A percentile compares a stretch with the other conserved stretches of the same genome.
These are phyloP conservation scores for Hansfordia pulvinata DNA, from an alignment of 2,329 filamentous ascomycete genomes.

Conservation along the genomic window DNA sequence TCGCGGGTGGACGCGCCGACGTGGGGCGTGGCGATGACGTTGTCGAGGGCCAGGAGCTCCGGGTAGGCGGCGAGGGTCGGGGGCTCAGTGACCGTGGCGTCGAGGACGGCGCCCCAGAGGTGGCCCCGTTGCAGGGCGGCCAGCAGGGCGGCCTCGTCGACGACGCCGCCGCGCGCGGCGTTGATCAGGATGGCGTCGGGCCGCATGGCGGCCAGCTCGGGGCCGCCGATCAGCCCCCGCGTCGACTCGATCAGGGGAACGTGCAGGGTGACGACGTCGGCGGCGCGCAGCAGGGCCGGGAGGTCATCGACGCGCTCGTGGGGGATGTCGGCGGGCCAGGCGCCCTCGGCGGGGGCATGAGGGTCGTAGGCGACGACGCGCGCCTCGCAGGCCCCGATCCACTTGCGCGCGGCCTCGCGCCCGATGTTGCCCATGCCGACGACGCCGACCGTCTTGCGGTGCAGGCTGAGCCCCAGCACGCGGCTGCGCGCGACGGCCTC, in stretches of 20 bases:
- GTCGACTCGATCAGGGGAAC: constrained; percentile 70
- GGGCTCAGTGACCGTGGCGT: constrained; percentile 69
- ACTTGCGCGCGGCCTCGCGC: constrained; percentile 67
- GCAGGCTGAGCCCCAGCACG: constrained; percentile 65
- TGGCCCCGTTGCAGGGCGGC: constrained; percentile 55
- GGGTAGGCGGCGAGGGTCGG: constrained; percentile 50
- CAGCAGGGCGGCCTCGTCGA: constrained; percentile 62
- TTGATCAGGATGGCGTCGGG: constrained; percentile 61
- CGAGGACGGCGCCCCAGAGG: constrained; percentile 65
- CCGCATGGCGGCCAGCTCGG: constrained; percentile 60
- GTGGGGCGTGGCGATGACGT: constrained; percentile 67
- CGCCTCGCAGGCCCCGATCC: constrained; percentile 67
- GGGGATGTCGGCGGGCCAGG: constrained; percentile 34
- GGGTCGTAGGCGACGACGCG: constrained; percentile 62
- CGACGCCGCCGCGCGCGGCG: constrained; percentile 66
- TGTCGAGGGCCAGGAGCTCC: constrained; percentile 51
- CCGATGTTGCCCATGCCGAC: constrained; percentile 77
- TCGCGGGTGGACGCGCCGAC: constrained; percentile 69
- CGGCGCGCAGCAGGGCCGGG: constrained; percentile 45
- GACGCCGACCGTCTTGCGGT: constrained; percentile 62
- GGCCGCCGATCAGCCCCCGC: constrained; percentile 54
- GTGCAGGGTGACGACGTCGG: constrained; percentile 71
- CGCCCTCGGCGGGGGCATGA: constrained; percentile 62
- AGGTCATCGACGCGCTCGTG: constrained; percentile 44
- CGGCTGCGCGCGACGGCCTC: constrained; percentile 60